These are phyloP conservation scores for Syzygium malaccense DNA, from an alignment of 441 rosid species.

Conservation along the genomic window DNA sequence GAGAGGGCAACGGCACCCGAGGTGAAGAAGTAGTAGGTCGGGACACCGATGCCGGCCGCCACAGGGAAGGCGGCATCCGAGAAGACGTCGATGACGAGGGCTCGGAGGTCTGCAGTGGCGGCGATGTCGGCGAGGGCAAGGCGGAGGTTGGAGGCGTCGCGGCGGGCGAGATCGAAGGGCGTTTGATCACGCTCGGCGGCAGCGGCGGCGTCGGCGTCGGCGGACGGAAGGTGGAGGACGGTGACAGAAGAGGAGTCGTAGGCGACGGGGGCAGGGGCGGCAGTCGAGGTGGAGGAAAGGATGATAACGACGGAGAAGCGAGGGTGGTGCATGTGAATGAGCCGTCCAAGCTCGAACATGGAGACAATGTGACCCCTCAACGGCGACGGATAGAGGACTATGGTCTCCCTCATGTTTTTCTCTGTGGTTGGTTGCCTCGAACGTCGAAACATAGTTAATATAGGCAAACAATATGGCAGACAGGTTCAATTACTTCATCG, in stretches of 20 bases:
- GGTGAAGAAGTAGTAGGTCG: not conserved
- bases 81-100: not conserved
- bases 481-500: not conserved
- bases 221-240: not conserved
- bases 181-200: not conserved
- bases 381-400: not conserved
- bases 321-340: not conserved
- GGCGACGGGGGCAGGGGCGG: slow-evolving; percentile 11
- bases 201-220: not conserved
- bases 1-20: not conserved
- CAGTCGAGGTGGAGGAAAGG: not conserved
- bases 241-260: not conserved
- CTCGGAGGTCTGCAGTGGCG: not conserved
- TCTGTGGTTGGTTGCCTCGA: not conserved
- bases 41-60: not conserved
- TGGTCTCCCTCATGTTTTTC: not conserved
- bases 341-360: not conserved
- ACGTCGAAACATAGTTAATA: not conserved
- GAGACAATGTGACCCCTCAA: not conserved
- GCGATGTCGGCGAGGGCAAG: not conserved
- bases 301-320: not conserved
- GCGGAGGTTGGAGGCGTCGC: not conserved
- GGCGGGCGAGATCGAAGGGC: not conserved
- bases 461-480: not conserved
- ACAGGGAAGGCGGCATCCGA: not conserved